Evolutionary conservation across 2,329 filamentous ascomycete genomes (phyloP), one percentile per base, ranked within the genome.

Genomic region (Pyrenophora tritici-repentis): DNA sequence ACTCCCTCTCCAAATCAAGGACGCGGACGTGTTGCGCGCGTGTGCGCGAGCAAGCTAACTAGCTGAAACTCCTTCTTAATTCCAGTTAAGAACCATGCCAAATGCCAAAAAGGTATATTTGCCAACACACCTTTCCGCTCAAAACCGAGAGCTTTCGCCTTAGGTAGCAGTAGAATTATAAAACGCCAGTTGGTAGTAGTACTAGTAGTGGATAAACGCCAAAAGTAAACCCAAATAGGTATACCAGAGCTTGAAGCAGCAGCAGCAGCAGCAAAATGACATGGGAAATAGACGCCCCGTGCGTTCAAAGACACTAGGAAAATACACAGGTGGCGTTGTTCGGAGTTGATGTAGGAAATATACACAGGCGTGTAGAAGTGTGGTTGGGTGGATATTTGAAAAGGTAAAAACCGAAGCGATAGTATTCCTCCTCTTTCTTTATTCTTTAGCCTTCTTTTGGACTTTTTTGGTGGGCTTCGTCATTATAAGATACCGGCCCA

Each of bases 401-500:
- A 42, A 39, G 41, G 32, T 34, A 35, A 35, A 34, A 48, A 39
- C 45, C 32, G 20, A 39, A 18, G 42, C 24, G 32, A 50, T 50
- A 36, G 39, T 55, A 29, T 52, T 40, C 55, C 53, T 58, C 48
- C 12, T 56, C 47, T 47, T 56, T 54, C 53, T 57, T 53, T 54
- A 46, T 55, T 62, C 59, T 47, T 44, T 32, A 50, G 51, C 53
- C 61, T 41, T 59, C 59, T 56, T 56, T 55, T 48, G 58, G 52
- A 53, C 54, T 46, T 34, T 62, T 61, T 7, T 14, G 38, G 37
- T 33, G 24, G 22, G 18, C 50, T 44, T 54, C 51, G 47, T 53
- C 32, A 42, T 52, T 63, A 74, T 43, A 88, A 75, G 57, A 88
- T 84, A 47, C 81, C 83, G 52, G 82, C 78, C 86, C 86, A 88